Evolutionary conservation across 2,329 filamentous ascomycete species (phyloP).

Genomic region (Colletotrichum nymphaeae): DNA sequence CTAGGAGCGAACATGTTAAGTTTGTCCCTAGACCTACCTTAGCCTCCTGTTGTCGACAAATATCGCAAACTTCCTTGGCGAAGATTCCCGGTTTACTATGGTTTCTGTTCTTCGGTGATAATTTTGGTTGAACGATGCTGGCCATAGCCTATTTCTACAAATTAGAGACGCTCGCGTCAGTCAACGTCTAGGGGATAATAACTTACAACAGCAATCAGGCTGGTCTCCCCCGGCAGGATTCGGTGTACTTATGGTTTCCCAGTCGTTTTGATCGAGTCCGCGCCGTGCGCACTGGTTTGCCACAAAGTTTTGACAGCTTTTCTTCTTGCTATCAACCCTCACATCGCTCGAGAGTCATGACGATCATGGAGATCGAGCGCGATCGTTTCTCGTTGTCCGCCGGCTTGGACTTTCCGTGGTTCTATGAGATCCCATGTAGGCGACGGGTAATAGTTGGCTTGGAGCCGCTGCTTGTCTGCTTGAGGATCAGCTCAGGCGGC

Average conservation of each 20-base stretch:
- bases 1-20: accelerated
- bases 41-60: constrained; percentile 6
- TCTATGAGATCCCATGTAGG: not conserved
- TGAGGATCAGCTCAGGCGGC: not conserved
- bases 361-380: not conserved
- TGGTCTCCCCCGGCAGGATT: not conserved
- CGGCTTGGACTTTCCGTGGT: not conserved
- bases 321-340: not conserved
- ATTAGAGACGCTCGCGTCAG: not conserved
- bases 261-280: not conserved
- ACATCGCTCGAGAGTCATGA: not conserved
- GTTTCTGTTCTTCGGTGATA: not conserved
- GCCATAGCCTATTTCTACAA: not conserved
- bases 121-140: not conserved
- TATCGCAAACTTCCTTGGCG: constrained; percentile 6
- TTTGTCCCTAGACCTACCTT: not conserved
- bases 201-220: not conserved
- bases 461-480: not conserved
- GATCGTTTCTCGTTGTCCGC: not conserved
- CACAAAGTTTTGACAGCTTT: not conserved
- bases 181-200: not conserved
- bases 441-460: not conserved
- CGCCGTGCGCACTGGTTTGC: not conserved
- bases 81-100: not conserved
- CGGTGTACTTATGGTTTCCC: not conserved